Evolutionary conservation across 2,329 filamentous ascomycete genomes (phyloP), one percentile per base, ranked within the genome.

Genomic region (Amphichorda felina): DNA sequence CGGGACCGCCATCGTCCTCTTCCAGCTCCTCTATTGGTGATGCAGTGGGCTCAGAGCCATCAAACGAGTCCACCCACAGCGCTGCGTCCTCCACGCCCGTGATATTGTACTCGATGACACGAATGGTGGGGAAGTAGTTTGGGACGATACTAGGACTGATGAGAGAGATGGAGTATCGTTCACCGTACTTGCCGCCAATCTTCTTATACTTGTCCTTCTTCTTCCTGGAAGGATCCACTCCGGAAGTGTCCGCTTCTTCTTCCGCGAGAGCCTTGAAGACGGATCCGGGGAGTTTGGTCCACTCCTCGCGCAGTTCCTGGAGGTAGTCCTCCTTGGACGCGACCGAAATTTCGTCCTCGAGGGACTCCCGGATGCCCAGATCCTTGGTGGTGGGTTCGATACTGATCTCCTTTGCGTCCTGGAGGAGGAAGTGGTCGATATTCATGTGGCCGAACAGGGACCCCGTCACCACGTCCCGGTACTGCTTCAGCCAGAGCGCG

Each of bases 391-490:
- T 40, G 2, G 65, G 59, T 18, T 63, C 59, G 33, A 86, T 68
- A 41, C 82, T 69, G 36, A 95, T 68, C 1, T 94, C 73, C 28
- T 82, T 68, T 38, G 78, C 84, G 53, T 96, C 89, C 48, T 94
- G 85, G 13, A 98, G 63, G 50, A 96, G 72, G 57, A 98, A 98
- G 56, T 98, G 91, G 49, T 98, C 91, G 44, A 95, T 83, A 51
- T 98, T 98, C 91, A 98, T 96, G 54, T 98, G 91, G 2, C 89
- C 91, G 50, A 82, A 98, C 5, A 94, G 51, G 18, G 76, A 77
- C 10, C 74, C 77, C 15, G 88, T 70, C 15, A 98, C 70, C 26
- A 98, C 80, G 54, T 98, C 91, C 24, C 91, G 82, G 56, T 87
- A 98, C 55, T 93, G 86, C 45, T 77, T 73, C 49, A 89, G 63